Base-by-base conservation (phyloP, 2,329 filamentous ascomycete species). In the Ceratocystis ficicola region DNA sequence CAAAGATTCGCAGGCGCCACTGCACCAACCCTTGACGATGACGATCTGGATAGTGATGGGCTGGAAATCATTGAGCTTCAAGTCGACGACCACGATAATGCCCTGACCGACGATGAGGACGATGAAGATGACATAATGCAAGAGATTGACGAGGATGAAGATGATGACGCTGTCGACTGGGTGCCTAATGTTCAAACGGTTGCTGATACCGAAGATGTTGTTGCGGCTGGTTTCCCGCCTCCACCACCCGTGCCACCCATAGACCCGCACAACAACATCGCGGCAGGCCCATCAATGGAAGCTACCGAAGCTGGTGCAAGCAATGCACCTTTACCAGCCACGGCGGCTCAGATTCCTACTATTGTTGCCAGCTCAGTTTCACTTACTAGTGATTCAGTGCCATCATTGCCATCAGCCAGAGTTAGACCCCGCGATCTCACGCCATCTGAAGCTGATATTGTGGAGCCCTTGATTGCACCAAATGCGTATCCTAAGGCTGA, bases 361-460 rank as follows among this genome's bases (percentile, higher is more conserved):
- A 32, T 83, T 84, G 44, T 69, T 69, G n/a, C 81, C 81, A 60
- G 81, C 59, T 73, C 76, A 15, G 63, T 44, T 28, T 74, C 76
- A 44, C 75, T 76, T 3, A 46, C 28, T 25, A 61, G 28, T 25
- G 22, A 57, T 30, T 30, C 52, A 17, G 10, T 17, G 25, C 65
- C 48, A 41, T 48, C 22, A 15, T 44, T 25, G 44, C 62, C 15
- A 76, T 77, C 55, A 77, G 79, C 66, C 76, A 79, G 71, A 20
- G 69, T 75, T 17, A 76, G 80, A 68, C 82, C 86, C 67, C 80
- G 82, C 68, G 85, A 85, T 69, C 78, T 83, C 28, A 89, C 86
- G 3, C 85, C 86, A 3, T 88, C 86, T 1, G 87, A 89, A 70
- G 89, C 87, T 10, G 87, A 90, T 70, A 87, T 84, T 44, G 83